Conservation (phyloP, 2,329 filamentous ascomycete species). For the Colletotrichum spaethianum region DNA sequence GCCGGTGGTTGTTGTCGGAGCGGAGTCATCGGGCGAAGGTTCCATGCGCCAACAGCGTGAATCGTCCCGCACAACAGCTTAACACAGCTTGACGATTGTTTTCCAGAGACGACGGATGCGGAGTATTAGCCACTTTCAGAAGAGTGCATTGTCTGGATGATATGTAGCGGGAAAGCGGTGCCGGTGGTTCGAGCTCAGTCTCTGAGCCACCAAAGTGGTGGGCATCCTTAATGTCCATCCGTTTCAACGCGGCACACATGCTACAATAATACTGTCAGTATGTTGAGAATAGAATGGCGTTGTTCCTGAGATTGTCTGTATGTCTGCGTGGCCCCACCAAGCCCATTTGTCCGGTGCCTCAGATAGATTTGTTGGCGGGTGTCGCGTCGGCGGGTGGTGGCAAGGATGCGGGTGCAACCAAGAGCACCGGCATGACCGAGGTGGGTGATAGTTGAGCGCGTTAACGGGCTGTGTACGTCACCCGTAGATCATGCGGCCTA, state of each 20-base stretch:
- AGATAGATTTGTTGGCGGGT: slow-evolving; percentile 10
- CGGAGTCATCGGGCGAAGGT: slow-evolving; percentile 17
- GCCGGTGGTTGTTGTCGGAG: background rate
- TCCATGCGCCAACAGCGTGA: background rate
- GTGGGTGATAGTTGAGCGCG: background rate
- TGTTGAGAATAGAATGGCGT: background rate
- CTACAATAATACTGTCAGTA: background rate
- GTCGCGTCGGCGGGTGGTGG: background rate
- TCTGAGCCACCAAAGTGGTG: background rate
- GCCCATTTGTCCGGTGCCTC: background rate
- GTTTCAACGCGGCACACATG: slow-evolving; percentile 2
- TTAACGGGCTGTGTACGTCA: slow-evolving; percentile 2
- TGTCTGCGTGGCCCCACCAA: slow-evolving; percentile 1
- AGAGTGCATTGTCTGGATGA: background rate
- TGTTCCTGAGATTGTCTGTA: background rate
- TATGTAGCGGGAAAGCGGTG: background rate
- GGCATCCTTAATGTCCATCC: background rate
- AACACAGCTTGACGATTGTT: background rate
- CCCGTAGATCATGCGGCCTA: background rate
- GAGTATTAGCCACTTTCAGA: too few species aligned
- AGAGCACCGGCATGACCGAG: slow-evolving; percentile 1
- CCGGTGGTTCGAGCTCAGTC: too few species aligned
- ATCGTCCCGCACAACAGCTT: too few species aligned
- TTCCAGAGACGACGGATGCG: background rate
- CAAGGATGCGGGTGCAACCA: background rate